Percentiles rank a stretch among this genome's conserved stretches.
Conservation (phyloP, 257 asterid species). For the Forsythia viridissima region DNA sequence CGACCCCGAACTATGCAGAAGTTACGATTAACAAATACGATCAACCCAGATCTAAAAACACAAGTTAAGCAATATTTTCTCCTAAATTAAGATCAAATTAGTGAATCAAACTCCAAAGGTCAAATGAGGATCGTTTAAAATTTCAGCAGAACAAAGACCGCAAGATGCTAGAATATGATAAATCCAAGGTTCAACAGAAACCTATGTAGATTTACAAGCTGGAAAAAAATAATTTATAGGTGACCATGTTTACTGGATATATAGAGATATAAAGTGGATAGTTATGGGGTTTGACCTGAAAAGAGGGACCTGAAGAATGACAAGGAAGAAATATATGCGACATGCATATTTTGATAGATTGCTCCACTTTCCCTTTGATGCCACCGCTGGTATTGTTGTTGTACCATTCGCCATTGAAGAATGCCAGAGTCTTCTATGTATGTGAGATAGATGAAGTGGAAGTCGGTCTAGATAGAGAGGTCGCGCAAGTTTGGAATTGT, state of each 20-base stretch:
- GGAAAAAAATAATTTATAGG: background rate
- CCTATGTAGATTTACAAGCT: background rate
- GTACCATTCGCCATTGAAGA: conserved; percentile 39
- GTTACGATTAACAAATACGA: background rate
- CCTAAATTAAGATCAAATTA: conserved; percentile 1
- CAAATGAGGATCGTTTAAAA: background rate
- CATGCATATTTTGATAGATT: conserved; percentile 65
- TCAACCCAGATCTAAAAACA: conserved; percentile 23
- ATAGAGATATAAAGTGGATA: background rate
- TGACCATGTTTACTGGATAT: background rate
- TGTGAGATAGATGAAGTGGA: background rate
- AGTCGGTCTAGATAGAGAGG: background rate
- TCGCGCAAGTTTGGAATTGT: background rate
- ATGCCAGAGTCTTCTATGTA: background rate
- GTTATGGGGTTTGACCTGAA: conserved; percentile 59
- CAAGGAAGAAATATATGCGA: conserved; percentile 58
- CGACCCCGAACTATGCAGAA: background rate
- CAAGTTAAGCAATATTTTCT: background rate
- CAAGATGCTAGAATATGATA: background rate
- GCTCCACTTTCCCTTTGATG: conserved; percentile 62
- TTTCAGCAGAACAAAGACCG: background rate
- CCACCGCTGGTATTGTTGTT: background rate
- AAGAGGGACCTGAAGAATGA: conserved; percentile 86
- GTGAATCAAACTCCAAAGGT: conserved; percentile 13
- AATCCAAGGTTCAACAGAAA: background rate